Percentiles rank a stretch among this genome's conserved stretches.
Evolutionary conservation across 176 grass and related monocot genomes (phyloP).

Genomic region (Paspalum notatum): DNA sequence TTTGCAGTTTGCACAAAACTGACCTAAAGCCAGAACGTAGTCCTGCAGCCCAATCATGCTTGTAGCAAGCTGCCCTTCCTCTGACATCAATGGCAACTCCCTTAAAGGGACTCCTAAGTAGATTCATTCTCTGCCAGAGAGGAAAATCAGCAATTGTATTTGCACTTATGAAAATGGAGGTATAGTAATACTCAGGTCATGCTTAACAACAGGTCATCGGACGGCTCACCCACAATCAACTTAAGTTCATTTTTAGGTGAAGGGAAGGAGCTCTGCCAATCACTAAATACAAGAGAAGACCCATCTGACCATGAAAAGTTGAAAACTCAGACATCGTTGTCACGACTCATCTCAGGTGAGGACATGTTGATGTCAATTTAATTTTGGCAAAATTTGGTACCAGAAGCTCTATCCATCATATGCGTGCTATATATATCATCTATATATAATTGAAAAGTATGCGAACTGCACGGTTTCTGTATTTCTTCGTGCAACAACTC

Average conservation of each 20-base stretch:
- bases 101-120: slow-evolving; percentile 42
- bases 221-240: not conserved
- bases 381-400: not conserved
- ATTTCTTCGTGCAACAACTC: not conserved
- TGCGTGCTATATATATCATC: not conserved
- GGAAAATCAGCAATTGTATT: not conserved
- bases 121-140: slow-evolving; percentile 56
- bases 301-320: not conserved
- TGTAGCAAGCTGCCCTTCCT: slow-evolving; percentile 72
- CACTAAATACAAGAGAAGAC: not conserved
- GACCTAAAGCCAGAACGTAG: slow-evolving; percentile 63
- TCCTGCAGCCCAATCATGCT: slow-evolving; percentile 74
- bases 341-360: not conserved
- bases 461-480: too few species aligned
- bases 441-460: too few species aligned
- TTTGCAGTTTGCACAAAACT: not conserved
- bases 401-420: not conserved
- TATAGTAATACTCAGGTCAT: not conserved
- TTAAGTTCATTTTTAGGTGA: not conserved
- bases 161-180: not conserved
- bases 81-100: slow-evolving; percentile 72
- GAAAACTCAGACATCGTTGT: not conserved
- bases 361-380: not conserved
- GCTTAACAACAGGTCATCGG: not conserved
- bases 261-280: not conserved